Percentiles rank a stretch among this genome's conserved stretches.
phyloP scores from a whole-genome alignment of 2,329 filamentous ascomycete species.

The Fusarium guadeloupense region DNA sequence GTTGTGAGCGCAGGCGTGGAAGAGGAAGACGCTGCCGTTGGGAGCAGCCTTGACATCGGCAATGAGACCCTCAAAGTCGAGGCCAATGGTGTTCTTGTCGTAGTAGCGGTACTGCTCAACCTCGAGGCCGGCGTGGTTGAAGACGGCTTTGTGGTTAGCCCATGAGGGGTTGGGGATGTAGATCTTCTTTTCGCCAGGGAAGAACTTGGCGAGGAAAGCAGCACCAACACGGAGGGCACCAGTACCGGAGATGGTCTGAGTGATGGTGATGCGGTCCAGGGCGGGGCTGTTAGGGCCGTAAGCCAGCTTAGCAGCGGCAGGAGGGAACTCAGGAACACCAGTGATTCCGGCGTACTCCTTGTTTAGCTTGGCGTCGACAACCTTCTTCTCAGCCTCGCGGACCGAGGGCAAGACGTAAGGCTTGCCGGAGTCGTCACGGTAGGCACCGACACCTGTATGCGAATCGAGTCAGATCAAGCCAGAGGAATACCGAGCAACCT shows the following conservation, averaged over 20 bases:
- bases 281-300: slow-evolving; percentile 84
- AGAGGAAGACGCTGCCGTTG: slow-evolving; percentile 86
- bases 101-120: slow-evolving; percentile 99
- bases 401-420: slow-evolving; percentile 97
- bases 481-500: slow-evolving; percentile 24
- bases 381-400: slow-evolving; percentile 85
- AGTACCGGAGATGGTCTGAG: slow-evolving; percentile 97
- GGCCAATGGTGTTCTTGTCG: slow-evolving; percentile 97
- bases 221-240: slow-evolving; percentile 94
- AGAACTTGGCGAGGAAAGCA: slow-evolving; percentile 92
- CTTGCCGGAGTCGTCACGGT: slow-evolving; percentile 98
- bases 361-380: slow-evolving; percentile 81
- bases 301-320: slow-evolving; percentile 87
- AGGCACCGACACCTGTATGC: slow-evolving; percentile 84
- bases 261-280: slow-evolving; percentile 85
- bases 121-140: slow-evolving; percentile 89
- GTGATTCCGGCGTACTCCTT: slow-evolving; percentile 99
- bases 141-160: slow-evolving; percentile 98
- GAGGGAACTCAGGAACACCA: slow-evolving; percentile 92
- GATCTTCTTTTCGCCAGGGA: slow-evolving; percentile 90
- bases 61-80: slow-evolving; percentile 95
- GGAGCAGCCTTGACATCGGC: slow-evolving; percentile 90
- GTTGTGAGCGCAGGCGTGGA: slow-evolving; percentile 98
- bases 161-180: slow-evolving; percentile 96
- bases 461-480: slow-evolving; percentile 33